Conservation (phyloP, 805 yeast species). For the Nakazawaea pomicola region DNA sequence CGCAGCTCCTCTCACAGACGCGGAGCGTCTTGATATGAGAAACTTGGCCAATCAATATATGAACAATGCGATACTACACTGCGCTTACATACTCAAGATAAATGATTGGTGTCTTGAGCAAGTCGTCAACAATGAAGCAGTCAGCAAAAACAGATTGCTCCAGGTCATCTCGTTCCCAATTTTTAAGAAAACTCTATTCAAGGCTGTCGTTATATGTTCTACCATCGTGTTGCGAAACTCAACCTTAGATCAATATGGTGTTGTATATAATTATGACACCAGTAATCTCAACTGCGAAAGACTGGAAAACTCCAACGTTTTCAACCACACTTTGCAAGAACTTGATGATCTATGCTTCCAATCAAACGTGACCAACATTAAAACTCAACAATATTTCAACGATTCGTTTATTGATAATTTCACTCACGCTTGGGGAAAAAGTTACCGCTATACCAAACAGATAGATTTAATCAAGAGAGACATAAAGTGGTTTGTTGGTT, state of each 20-base stretch:
- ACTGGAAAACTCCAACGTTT: constrained; percentile 3
- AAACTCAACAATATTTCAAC: neutral
- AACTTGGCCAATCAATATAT: constrained; percentile 2
- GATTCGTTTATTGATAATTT: neutral
- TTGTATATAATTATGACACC: constrained; percentile 3
- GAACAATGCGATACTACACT: constrained; percentile 8
- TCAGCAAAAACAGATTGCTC: constrained; percentile 6
- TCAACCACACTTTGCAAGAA: constrained; percentile 6
- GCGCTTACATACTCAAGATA: constrained; percentile 5
- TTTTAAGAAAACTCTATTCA: constrained; percentile 5
- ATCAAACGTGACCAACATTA: constrained; percentile 5
- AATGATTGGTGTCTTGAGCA: constrained; percentile 5
- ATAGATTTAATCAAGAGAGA: constrained; percentile 6
- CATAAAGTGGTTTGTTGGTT: constrained; percentile 7
- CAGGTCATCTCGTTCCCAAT: constrained; percentile 4
- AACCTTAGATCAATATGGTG: constrained; percentile 7
- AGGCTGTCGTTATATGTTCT: neutral
- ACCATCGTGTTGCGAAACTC: neutral
- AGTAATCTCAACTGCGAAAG: neutral
- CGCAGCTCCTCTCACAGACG: neutral
- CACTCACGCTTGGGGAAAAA: neutral
- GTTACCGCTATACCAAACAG: constrained; percentile 1
- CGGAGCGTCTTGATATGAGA: neutral
- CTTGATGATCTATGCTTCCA: constrained; percentile 7
- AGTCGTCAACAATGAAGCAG: constrained; percentile 5